Evolutionary conservation across 2,329 filamentous ascomycete genomes (phyloP), one percentile per base, ranked within the genome.

Genomic region (Diaporthe sp.): DNA sequence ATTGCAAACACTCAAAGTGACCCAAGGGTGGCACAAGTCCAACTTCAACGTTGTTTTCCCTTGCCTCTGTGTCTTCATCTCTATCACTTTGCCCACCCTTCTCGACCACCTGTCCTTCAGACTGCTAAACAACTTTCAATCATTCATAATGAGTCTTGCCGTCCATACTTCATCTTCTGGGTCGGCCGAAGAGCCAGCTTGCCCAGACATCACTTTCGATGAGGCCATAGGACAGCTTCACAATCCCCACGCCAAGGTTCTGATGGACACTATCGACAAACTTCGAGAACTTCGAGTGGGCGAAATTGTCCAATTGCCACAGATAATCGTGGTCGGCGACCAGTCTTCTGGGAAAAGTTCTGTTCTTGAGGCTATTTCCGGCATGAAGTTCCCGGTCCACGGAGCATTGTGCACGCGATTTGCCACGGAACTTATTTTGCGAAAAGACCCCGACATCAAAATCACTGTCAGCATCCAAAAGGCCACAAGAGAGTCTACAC

Each of bases 311-410:
- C 81, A 86, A 50, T 81, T 89, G 0, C 88, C 89, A 2, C 87
- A 90, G 76, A 84, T 91, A 50, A 86, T 92, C 5, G 90, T 92
- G 6, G 88, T 89, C 37, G 90, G 91, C 6, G 88, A 91, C 71
- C 89, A 91, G 72, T 91, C 88, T 0, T 87, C 88, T 0, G 91
- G 91, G 3, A 93, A 93, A 78, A 91, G 88, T n/a, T 92, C 90
- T 0, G 89, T 92, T 0, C 85, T 93, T 0, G 89, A 93, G 76
- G 91, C 91, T 0, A 89, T 93, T 61, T 90, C 90, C 0, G 86
- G 88, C 13, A 87, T 94, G 2, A 86, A 86, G 0, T 92, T 93
- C 61, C 88, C 90, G 0, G 82, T 86, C 15, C 88, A 91, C 7
- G 86, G 87, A 19, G 87, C 83, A 32, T 73, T 90, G 0, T 92